Base-by-base conservation (phyloP, 768 basidiomycete species). In the Pleurotus pulmonarius region DNA sequence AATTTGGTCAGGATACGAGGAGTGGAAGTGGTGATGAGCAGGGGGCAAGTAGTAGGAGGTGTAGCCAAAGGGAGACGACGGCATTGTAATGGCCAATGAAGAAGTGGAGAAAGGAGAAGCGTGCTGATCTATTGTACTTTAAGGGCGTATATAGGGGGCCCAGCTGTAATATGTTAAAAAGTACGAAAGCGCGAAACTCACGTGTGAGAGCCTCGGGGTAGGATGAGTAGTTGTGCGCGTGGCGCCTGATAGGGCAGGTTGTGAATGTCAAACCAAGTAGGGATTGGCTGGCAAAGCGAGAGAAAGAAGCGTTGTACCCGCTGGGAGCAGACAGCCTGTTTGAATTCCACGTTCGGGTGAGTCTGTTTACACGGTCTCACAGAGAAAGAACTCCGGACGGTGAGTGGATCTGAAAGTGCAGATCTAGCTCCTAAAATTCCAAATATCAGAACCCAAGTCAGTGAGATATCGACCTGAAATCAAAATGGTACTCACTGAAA, bases 61-160 rank as follows among this genome's bases (percentile, higher is more conserved):
- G 63, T 70, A 71, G 68, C 70, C 65, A 70, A 66, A 70, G 37
- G 66, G 63, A 46, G 72, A 69, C 55, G 66, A 64, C 49, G 70
- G 65, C 68, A 73, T 68, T 20, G 59, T 60, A 51, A 59, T 22
- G 25, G 41, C 51, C 51, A 53, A 53, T 53, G 51, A 41, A 29
- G 41, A 53, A 38, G 51, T 39, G 38, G 38, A 53, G 15, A 53
- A 53, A 53, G 51, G 18, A 39, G 41, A 53, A 41, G 51, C 51
- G 39, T 39, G 25, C 51, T 40, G 51, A 53, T 38, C 34, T 40
- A 16, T 37, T n/a, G 51, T 53, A 53, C 51, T 53, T 41, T 40
- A 37, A 39, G 37, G 39, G n/a, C 41, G 51, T 53, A 41, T 53
- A 40, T 22, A 40, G 39, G 51, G 49, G 51, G 39, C 24, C 37